Percentiles rank a stretch among this genome's conserved stretches.
Evolutionary conservation across 192 early-diverging fungal species (phyloP).

Genomic region (Geosiphon pyriformis): DNA sequence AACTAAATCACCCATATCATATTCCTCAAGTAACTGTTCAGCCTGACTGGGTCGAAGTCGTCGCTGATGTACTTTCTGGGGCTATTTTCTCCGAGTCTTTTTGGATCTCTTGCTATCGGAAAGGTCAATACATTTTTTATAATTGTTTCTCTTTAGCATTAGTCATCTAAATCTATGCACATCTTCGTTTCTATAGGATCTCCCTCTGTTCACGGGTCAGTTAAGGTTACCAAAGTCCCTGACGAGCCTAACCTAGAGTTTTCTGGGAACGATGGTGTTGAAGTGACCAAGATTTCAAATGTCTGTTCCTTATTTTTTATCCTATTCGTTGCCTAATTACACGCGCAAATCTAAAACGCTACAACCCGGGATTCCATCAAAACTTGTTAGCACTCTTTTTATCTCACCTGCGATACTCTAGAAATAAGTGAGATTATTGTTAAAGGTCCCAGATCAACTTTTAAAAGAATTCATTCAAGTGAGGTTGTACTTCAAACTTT

Average conservation of each 20-base stretch:
- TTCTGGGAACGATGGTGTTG: slow-evolving; percentile 37
- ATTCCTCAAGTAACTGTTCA: slow-evolving; percentile 40
- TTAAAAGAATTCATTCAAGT: slow-evolving; percentile 15
- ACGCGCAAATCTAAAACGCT: neutral
- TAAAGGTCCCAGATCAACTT: slow-evolving; percentile 31
- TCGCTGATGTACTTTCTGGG: slow-evolving; percentile 35
- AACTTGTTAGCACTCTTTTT: slow-evolving; percentile 37
- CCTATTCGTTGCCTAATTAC: neutral
- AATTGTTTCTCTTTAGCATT: neutral
- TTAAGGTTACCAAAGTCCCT: slow-evolving; percentile 23
- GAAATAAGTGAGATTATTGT: slow-evolving; percentile 30
- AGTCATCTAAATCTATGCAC: neutral
- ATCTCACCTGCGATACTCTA: slow-evolving; percentile 30
- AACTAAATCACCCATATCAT: slow-evolving; percentile 5
- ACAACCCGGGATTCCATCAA: neutral
- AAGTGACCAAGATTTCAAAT: slow-evolving; percentile 34
- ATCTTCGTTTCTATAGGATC: slow-evolving; percentile 27
- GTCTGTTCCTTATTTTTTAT: slow-evolving; percentile 21
- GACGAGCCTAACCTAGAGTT: slow-evolving; percentile 18
- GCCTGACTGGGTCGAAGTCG: slow-evolving; percentile 45
- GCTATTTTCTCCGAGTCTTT: slow-evolving; percentile 34
- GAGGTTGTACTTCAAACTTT: slow-evolving; percentile 13
- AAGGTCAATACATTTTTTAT: slow-evolving; percentile 25
- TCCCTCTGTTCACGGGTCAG: slow-evolving; percentile 41
- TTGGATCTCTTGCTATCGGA: slow-evolving; percentile 47